Evolutionary conservation across 2,329 filamentous ascomycete species (phyloP).

Genomic region (Chrysoporthe puriensis): DNA sequence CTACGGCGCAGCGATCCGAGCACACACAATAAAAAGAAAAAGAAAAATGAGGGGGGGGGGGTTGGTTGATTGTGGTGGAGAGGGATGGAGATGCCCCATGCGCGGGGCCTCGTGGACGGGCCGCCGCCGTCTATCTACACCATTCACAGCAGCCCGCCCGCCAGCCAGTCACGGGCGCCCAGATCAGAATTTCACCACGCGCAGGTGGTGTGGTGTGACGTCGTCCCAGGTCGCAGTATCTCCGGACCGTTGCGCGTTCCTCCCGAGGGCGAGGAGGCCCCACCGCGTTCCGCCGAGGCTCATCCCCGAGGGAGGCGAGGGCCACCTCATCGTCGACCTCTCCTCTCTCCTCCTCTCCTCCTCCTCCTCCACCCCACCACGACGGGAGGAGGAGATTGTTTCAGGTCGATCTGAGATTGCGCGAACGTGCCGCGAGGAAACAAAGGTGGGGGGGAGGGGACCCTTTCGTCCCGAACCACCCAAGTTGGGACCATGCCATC

Average conservation of each 20-base stretch:
- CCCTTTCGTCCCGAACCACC: not conserved
- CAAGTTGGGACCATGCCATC: not conserved
- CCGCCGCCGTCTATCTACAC: too few relatives aligned
- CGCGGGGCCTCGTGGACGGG: too few relatives aligned
- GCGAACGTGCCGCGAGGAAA: not conserved
- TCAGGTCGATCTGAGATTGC: not conserved
- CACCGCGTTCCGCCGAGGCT: not conserved
- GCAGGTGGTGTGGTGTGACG: slow-evolving; percentile 1
- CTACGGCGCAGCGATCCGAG: not conserved
- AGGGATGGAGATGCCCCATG: not conserved
- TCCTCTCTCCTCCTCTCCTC: too few relatives aligned
- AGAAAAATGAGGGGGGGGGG: too few relatives aligned
- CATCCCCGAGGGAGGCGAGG: not conserved
- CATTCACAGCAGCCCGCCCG: too few relatives aligned
- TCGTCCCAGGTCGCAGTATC: not conserved
- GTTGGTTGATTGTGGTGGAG: too few relatives aligned
- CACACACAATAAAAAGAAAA: not conserved
- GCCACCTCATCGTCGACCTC: not conserved
- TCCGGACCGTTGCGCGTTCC: slow-evolving; percentile 6
- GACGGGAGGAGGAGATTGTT: not conserved
- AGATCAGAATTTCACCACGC: not conserved
- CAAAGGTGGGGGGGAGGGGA: not conserved
- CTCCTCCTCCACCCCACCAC: too few relatives aligned
- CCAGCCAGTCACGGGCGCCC: not conserved
- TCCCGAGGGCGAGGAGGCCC: not conserved